Percentiles rank a stretch among this genome's conserved stretches.
Conservation (phyloP, 1,284 basidiomycete species). For the Schizophyllum amplum region DNA sequence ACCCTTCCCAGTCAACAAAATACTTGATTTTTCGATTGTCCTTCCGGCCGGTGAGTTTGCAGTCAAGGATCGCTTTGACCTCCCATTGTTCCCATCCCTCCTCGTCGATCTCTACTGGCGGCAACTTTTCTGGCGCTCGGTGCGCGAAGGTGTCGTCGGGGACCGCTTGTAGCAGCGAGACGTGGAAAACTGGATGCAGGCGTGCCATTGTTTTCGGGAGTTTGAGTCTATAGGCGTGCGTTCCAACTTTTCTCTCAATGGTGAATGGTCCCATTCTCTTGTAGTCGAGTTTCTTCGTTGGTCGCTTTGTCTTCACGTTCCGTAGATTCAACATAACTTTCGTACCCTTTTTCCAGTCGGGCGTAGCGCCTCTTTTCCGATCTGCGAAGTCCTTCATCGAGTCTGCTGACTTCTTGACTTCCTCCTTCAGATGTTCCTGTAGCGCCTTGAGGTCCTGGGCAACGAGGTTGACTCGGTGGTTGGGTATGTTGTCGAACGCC, state of each 20-base stretch:
- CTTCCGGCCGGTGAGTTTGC: neutral
- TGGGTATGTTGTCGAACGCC: no score
- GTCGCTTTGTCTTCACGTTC: neutral
- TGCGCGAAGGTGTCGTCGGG: no score
- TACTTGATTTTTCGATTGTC: neutral
- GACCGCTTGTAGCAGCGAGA: conserved; percentile 24
- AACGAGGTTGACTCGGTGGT: no score
- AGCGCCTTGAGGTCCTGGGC: no score
- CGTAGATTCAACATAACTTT: no score
- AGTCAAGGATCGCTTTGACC: conserved; percentile 1
- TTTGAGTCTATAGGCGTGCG: conserved; percentile 21
- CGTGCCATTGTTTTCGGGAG: conserved; percentile 23
- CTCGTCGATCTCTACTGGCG: neutral
- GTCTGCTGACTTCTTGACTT: no score
- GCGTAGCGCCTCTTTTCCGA: no score
- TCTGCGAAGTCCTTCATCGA: no score
- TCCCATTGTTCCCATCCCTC: neutral
- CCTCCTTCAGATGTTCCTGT: no score
- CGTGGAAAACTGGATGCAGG: conserved; percentile 32
- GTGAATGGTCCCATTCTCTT: conserved; percentile 28
- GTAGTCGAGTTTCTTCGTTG: conserved; percentile 23
- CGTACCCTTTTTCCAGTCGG: no score
- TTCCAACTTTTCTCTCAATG: conserved; percentile 17
- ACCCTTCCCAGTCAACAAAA: conserved; percentile 4
- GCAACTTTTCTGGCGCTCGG: no score